These are phyloP conservation scores for Nicotiana sylvestris DNA, from an alignment of 257 asterid species.

Conservation along the genomic window DNA sequence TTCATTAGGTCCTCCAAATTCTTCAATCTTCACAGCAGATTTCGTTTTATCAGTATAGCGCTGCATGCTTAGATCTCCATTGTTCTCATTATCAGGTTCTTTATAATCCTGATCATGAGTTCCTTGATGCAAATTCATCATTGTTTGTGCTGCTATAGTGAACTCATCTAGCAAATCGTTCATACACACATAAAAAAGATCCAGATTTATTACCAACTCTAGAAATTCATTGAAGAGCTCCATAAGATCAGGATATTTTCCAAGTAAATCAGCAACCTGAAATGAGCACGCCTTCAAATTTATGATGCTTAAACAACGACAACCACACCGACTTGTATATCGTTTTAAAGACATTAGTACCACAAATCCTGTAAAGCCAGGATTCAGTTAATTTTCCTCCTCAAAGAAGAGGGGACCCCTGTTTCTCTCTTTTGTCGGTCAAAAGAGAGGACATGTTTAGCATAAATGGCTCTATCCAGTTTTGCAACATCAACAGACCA, in stretches of 20 bases:
- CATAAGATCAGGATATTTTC: slow-evolving; percentile 85
- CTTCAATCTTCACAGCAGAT: slow-evolving; percentile 58
- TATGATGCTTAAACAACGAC: neutral
- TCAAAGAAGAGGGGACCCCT: neutral
- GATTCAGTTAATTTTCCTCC: neutral
- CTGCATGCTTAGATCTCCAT: slow-evolving; percentile 57
- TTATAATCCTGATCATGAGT: slow-evolving; percentile 59
- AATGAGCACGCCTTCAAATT: neutral
- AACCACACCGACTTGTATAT: neutral
- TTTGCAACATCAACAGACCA: neutral
- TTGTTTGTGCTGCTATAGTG: slow-evolving; percentile 64
- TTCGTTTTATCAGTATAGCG: slow-evolving; percentile 64
- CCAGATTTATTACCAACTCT: slow-evolving; percentile 53
- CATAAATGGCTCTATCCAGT: neutral
- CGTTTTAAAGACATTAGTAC: neutral
- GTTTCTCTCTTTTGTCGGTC: neutral
- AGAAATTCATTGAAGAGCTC: slow-evolving; percentile 79
- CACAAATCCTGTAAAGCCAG: neutral
- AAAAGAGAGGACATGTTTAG: neutral
- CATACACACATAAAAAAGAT: neutral
- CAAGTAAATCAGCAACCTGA: slow-evolving; percentile 83
- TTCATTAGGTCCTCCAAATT: slow-evolving; percentile 59
- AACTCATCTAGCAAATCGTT: slow-evolving; percentile 85
- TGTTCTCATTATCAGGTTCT: slow-evolving; percentile 53
- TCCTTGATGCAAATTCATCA: slow-evolving; percentile 62